Evolutionary conservation across 1,284 basidiomycete species (phyloP).

Genomic region (Rhodotorula sp.): DNA sequence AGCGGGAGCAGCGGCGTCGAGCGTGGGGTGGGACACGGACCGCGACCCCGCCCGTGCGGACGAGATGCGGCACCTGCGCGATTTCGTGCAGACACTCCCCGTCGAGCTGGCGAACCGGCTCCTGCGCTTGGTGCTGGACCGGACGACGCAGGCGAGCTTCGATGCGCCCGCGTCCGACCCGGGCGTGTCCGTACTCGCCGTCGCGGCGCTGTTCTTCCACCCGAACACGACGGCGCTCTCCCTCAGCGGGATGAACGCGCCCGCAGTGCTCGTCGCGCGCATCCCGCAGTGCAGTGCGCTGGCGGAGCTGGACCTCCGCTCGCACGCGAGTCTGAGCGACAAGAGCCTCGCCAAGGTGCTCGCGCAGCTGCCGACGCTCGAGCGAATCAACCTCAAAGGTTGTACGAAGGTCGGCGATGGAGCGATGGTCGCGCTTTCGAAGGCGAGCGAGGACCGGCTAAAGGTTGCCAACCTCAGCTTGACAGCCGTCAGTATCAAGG

Average conservation of each 20-base stretch:
- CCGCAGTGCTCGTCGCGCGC: slow-evolving; percentile 24
- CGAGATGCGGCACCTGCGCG: slow-evolving; percentile 12
- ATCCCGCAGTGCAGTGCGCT: slow-evolving; percentile 38
- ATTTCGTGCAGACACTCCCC: slow-evolving; percentile 18
- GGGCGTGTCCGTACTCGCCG: slow-evolving; percentile 24
- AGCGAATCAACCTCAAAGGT: slow-evolving; percentile 39
- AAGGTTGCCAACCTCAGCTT: slow-evolving; percentile 39
- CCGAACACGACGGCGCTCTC: slow-evolving; percentile 27
- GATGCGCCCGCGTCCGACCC: slow-evolving; percentile 20
- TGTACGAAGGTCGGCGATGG: slow-evolving; percentile 45
- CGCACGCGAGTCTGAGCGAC: slow-evolving; percentile 34
- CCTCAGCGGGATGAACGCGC: slow-evolving; percentile 22
- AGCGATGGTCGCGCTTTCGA: slow-evolving; percentile 36
- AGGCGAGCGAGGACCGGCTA: slow-evolving; percentile 32
- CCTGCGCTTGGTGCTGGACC: slow-evolving; percentile 24
- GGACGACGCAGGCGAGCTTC: not conserved
- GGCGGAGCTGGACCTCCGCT: slow-evolving; percentile 36
- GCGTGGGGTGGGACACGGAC: slow-evolving; percentile 33
- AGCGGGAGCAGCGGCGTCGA: not conserved
- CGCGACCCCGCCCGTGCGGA: slow-evolving; percentile 5
- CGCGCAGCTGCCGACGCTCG: slow-evolving; percentile 30
- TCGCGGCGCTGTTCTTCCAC: slow-evolving; percentile 36
- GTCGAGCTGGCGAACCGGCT: slow-evolving; percentile 26
- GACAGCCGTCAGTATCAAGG: slow-evolving; percentile 43
- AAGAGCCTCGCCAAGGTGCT: slow-evolving; percentile 34